Evolutionary conservation across 257 asterid species (phyloP).

Genomic region (Thymus mandschuricus): DNA sequence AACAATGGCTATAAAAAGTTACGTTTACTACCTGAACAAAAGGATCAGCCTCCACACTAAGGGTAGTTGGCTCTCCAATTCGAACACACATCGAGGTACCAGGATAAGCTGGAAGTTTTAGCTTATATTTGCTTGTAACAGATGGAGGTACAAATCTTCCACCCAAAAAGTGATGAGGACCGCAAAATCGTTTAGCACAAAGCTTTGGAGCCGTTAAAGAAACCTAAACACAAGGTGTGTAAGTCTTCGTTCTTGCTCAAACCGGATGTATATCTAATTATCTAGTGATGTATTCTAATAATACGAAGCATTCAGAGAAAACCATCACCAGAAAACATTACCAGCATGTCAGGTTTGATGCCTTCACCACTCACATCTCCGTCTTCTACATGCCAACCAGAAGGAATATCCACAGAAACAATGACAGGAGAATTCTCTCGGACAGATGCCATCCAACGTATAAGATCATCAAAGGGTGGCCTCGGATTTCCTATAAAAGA

Average conservation of each 20-base stretch:
- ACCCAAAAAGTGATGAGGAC: constrained; percentile 75
- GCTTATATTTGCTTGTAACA: constrained; percentile 41
- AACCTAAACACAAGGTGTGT: constrained; percentile 50
- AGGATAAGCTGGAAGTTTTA: constrained; percentile 14
- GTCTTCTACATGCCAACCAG: constrained; percentile 93
- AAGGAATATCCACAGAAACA: constrained; percentile 83
- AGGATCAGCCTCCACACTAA: constrained; percentile 62
- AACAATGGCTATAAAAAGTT: not conserved
- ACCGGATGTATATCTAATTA: not conserved
- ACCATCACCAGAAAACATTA: constrained; percentile 18
- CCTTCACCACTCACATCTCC: constrained; percentile 74
- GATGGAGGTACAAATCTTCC: constrained; percentile 79
- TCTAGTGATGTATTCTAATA: constrained; percentile 2
- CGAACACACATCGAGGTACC: constrained; percentile 16
- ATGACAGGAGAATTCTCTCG: constrained; percentile 49
- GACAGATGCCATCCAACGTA: constrained; percentile 47
- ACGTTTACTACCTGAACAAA: constrained; percentile 64
- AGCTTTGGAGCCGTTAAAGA: constrained; percentile 77
- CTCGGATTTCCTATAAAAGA: constrained; percentile 61
- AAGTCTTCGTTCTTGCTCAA: not conserved
- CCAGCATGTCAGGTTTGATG: constrained; percentile 89
- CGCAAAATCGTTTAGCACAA: constrained; percentile 65
- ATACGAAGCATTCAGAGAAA: not conserved
- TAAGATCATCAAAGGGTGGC: constrained; percentile 77
- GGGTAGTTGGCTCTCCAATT: constrained; percentile 33